Evolutionary conservation across 164 flowering plant genomes (phyloP).

Genomic region (Magnolia kwangsiensis): DNA sequence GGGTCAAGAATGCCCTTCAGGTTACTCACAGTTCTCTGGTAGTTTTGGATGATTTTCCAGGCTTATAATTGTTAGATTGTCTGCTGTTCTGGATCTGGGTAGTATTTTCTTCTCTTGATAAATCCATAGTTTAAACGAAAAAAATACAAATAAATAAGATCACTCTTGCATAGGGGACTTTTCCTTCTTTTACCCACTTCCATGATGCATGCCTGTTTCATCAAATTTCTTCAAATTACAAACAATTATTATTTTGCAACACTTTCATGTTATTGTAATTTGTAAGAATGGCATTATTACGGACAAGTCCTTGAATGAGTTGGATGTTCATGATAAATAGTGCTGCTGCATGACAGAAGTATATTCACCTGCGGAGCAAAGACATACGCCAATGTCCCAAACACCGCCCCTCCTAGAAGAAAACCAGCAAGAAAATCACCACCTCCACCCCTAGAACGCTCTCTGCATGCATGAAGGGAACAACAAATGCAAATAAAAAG

Average conservation of each 20-base stretch:
- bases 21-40: too few relatives aligned
- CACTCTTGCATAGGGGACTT: too few relatives aligned
- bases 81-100: too few relatives aligned
- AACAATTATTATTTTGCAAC: neutral
- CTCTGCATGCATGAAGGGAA: conserved; percentile 26
- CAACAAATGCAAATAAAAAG: neutral
- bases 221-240: neutral
- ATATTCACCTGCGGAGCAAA: conserved; percentile 91
- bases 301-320: too few relatives aligned
- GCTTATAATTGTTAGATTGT: too few relatives aligned
- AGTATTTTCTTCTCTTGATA: too few relatives aligned
- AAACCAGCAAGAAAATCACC: conserved; percentile 89
- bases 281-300: neutral
- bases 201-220: neutral
- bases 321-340: too few relatives aligned
- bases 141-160: too few relatives aligned
- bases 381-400: conserved; percentile 77
- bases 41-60: too few relatives aligned
- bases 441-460: conserved; percentile 42
- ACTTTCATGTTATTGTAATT: too few relatives aligned
- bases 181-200: neutral
- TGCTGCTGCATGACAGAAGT: neutral
- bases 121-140: too few relatives aligned
- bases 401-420: conserved; percentile 85
- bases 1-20: too few relatives aligned